Conservation (phyloP, 2,329 filamentous ascomycete species). For the Penicillium fuscoglaucum region DNA sequence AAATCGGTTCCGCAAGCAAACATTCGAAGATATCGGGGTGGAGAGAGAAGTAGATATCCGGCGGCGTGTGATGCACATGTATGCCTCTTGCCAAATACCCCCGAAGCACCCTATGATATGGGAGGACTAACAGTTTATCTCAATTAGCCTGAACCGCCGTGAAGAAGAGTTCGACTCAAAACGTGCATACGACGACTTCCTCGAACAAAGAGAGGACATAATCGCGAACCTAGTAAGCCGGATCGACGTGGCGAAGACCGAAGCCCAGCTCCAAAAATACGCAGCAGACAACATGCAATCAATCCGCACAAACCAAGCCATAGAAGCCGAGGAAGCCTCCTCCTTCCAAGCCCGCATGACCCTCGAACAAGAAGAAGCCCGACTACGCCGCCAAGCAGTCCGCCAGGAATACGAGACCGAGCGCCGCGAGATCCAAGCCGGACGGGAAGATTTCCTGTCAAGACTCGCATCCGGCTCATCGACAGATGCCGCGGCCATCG, state of each 20-base stretch:
- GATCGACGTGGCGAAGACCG: slow-evolving; percentile 64
- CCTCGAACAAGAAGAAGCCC: slow-evolving; percentile 66
- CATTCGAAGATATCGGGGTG: slow-evolving; percentile 82
- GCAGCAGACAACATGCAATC: slow-evolving; percentile 67
- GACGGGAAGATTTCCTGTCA: slow-evolving; percentile 68
- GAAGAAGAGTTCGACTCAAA: slow-evolving; percentile 90
- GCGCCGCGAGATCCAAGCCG: slow-evolving; percentile 61
- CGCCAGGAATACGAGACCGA: slow-evolving; percentile 70
- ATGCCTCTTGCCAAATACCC: slow-evolving; percentile 22
- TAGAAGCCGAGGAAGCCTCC: slow-evolving; percentile 50
- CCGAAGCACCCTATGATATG: neutral
- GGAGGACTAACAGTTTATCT: slow-evolving; percentile 6
- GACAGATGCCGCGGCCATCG: slow-evolving; percentile 59
- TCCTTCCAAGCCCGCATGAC: slow-evolving; percentile 50
- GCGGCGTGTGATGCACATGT: slow-evolving; percentile 67
- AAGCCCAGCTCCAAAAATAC: slow-evolving; percentile 65
- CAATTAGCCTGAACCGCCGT: slow-evolving; percentile 74
- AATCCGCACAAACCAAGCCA: slow-evolving; percentile 53
- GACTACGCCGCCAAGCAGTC: slow-evolving; percentile 63
- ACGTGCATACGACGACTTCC: slow-evolving; percentile 85
- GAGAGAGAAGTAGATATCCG: slow-evolving; percentile 94
- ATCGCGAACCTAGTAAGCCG: slow-evolving; percentile 83
- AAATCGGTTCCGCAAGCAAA: slow-evolving; percentile 79
- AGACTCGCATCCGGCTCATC: slow-evolving; percentile 63
- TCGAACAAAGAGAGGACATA: slow-evolving; percentile 87